These are phyloP conservation scores for Microdochium nivale DNA, from an alignment of 2,329 filamentous ascomycete species.

Conservation along the genomic window DNA sequence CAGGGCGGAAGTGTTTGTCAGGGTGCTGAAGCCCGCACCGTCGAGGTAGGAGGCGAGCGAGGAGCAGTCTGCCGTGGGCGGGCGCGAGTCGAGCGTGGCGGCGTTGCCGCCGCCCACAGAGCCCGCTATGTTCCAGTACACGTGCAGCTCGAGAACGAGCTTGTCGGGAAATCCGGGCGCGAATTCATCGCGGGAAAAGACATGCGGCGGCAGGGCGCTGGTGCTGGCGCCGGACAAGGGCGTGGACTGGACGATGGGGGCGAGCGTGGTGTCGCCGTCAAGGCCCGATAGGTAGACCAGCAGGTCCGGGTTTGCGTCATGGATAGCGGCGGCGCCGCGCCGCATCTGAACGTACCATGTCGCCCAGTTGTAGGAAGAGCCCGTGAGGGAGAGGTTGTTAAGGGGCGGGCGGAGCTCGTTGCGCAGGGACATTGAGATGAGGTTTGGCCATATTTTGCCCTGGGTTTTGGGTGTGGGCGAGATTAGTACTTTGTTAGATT, in stretches of 20 bases:
- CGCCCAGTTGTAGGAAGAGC: constrained; percentile 44
- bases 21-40: constrained; percentile 38
- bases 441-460: constrained; percentile 35
- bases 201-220: too few relatives aligned
- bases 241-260: constrained; percentile 38
- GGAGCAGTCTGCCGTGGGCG: constrained; percentile 33
- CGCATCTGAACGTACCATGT: constrained; percentile 43
- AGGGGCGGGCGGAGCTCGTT: constrained; percentile 43
- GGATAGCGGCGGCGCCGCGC: constrained; percentile 38
- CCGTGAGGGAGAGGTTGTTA: constrained; percentile 20
- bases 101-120: constrained; percentile 1
- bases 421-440: constrained; percentile 41
- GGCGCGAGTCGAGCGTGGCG: not conserved
- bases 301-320: constrained; percentile 38
- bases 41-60: constrained; percentile 37
- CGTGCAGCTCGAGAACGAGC: constrained; percentile 52
- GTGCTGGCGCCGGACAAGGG: constrained; percentile 12
- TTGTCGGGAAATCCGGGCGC: constrained; percentile 37
- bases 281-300: constrained; percentile 54
- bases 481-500: too few relatives aligned
- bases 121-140: constrained; percentile 37
- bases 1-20: not conserved
- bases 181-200: constrained; percentile 30
- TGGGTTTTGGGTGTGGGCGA: too few relatives aligned
- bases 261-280: constrained; percentile 47